Evolutionary conservation across 2,329 filamentous ascomycete species (phyloP).

Genomic region (Penicillium freii): DNA sequence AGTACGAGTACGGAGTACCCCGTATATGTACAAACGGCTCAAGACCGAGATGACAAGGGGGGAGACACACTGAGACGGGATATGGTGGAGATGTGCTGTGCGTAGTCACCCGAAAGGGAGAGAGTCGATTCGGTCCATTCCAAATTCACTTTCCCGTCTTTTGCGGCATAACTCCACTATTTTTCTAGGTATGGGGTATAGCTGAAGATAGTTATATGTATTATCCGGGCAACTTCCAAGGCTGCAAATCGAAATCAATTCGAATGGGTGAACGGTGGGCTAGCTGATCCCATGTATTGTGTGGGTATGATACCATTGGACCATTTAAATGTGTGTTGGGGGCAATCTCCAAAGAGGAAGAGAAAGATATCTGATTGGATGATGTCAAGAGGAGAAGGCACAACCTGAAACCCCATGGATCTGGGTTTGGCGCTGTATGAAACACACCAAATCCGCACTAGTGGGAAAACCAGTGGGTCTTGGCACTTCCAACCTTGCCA

Average conservation of each 20-base stretch:
- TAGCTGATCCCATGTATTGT: conserved; percentile 12
- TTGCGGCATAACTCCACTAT: background rate
- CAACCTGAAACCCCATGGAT: conserved; percentile 31
- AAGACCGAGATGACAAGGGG: conserved; percentile 8
- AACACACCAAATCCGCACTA: conserved; percentile 31
- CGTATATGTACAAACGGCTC: background rate
- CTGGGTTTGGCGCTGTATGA: conserved; percentile 23
- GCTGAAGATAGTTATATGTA: background rate
- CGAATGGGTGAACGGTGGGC: conserved; percentile 17
- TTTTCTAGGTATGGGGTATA: too few relatives aligned
- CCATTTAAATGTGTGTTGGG: background rate
- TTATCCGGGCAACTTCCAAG: background rate
- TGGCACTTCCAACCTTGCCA: too few relatives aligned
- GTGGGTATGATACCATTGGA: background rate
- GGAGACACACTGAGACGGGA: conserved; percentile 9
- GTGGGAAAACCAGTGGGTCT: conserved; percentile 18
- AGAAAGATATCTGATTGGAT: background rate
- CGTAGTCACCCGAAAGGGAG: conserved; percentile 6
- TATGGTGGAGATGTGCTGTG: conserved; percentile 6
- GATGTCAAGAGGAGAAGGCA: conserved; percentile 1
- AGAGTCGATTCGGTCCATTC: background rate
- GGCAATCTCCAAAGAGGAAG: background rate
- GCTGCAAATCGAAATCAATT: background rate
- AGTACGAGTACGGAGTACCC: background rate
- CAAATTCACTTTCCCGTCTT: background rate